Percentiles rank a stretch among this genome's conserved stretches.
Conservation (phyloP, 2,329 filamentous ascomycete species). For the Aspergillus eucalypticola region DNA sequence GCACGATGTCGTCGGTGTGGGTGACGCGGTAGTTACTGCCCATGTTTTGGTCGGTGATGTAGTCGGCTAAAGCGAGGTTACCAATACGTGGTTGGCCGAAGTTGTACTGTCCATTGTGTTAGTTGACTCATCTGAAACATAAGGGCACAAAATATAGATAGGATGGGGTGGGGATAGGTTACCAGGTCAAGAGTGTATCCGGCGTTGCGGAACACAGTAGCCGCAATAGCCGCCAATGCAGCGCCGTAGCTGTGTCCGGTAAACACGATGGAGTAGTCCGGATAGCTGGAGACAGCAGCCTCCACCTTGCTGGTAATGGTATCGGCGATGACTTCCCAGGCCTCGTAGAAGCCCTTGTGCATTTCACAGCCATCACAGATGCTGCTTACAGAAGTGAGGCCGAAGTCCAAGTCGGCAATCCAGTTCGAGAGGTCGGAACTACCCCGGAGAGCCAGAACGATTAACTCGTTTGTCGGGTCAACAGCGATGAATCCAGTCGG, state of each 20-base stretch:
- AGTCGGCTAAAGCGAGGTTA: slow-evolving; percentile 31
- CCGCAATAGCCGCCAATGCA: slow-evolving; percentile 49
- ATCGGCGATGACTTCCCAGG: slow-evolving; percentile 38
- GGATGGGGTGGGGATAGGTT: slow-evolving; percentile 12
- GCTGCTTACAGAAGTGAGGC: slow-evolving; percentile 27
- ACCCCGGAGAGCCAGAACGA: slow-evolving; percentile 41
- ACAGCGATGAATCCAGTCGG: slow-evolving; percentile 51
- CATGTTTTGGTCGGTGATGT: slow-evolving; percentile 29
- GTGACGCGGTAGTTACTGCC: slow-evolving; percentile 36
- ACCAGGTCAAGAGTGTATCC: slow-evolving; percentile 45
- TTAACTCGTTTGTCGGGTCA: slow-evolving; percentile 44
- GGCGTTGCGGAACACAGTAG: slow-evolving; percentile 42
- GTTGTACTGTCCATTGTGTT: slow-evolving; percentile 32
- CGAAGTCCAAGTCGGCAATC: slow-evolving; percentile 30
- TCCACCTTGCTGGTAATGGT: slow-evolving; percentile 41
- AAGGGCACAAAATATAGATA: no score
- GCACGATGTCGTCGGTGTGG: slow-evolving; percentile 35
- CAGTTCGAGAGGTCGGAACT: slow-evolving; percentile 31
- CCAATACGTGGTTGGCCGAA: slow-evolving; percentile 42
- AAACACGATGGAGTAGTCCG: slow-evolving; percentile 43
- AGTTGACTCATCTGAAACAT: neutral
- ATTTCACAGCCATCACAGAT: slow-evolving; percentile 46
- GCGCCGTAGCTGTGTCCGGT: slow-evolving; percentile 53
- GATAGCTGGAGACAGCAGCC: slow-evolving; percentile 38
- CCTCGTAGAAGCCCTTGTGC: slow-evolving; percentile 48